Base-by-base conservation (phyloP, 306 rosid species). In the Fagus sylvatica region DNA sequence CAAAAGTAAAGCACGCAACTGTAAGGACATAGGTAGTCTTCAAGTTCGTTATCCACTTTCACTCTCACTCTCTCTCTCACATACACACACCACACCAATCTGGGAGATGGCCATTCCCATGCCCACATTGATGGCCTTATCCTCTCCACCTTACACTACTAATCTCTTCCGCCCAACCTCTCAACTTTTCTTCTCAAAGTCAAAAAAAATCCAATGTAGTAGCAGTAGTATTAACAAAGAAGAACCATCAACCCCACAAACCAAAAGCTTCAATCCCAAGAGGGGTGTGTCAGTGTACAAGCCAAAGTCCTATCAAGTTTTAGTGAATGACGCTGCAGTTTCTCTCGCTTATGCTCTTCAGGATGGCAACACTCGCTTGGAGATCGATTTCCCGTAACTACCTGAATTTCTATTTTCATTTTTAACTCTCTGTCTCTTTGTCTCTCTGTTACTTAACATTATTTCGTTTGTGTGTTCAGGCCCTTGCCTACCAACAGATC, bases 301-400 rank as follows among this genome's bases (percentile, higher is more conserved):
- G 74, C 98, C 97, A 7, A 92, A 92, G 72, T 92, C 97, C 19
- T 95, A 95, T 60, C 82, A 92, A 77, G 93, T 92, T 73, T 91
- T 95, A 2, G 90, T 87, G 62, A 67, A 89, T 2, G 97, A 94
- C 72, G 97, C 98, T 46, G 93, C 97, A 4, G 88, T 78, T 51
- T 87, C 97, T 12, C 98, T 94, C 6, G 87, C 93, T 46, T 84
- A 5, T 66, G 98, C 97, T 79, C 95, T 94, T 62, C 74, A 85
- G 34, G 92, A 88, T 19, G 93, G 97, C 77, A 85, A 82, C 74
- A 76, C 79, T 65, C 95, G 97, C 79, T 75, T 94, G 82, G 98
- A 94, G 85, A 92, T 92, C 57, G 98, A 94, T 88, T 94, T 94
- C 79, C 98, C 98, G 98, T 92, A 87, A 74, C 43, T 12, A 4